Evolutionary conservation across 2,329 filamentous ascomycete genomes (phyloP).

Genomic region (Ophiostoma ips): DNA sequence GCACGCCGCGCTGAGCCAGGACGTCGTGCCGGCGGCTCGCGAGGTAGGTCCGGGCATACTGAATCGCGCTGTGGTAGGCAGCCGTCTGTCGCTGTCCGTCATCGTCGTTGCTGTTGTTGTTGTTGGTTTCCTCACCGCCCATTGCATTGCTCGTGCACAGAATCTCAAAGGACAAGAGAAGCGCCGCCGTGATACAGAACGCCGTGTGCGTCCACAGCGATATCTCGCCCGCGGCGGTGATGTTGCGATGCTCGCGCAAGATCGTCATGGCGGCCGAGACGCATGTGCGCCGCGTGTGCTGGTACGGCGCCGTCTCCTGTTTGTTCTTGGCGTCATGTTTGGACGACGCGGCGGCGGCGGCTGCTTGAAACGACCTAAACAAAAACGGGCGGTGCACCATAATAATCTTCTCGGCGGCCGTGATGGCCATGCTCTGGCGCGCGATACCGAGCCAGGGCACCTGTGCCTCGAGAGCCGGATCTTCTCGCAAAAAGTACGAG

Average conservation of each 20-base stretch:
- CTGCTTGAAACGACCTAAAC: conserved; percentile 19
- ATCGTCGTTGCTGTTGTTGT: neutral
- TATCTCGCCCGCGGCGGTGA: conserved; percentile 12
- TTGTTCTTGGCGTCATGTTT: neutral
- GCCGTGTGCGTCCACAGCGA: conserved; percentile 19
- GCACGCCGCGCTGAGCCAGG: conserved; percentile 14
- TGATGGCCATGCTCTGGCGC: conserved; percentile 24
- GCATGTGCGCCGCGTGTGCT: conserved; percentile 21
- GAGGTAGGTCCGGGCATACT: conserved; percentile 11
- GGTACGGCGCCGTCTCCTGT: conserved; percentile 12
- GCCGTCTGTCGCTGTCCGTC: neutral
- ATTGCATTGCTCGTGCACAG: conserved; percentile 3
- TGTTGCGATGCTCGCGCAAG: conserved; percentile 16
- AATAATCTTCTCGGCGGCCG: conserved; percentile 26
- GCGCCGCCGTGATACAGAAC: conserved; percentile 17
- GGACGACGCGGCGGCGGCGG: conserved; percentile 5
- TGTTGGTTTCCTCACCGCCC: neutral
- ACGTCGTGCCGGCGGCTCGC: conserved; percentile 12
- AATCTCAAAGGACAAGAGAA: conserved; percentile 16
- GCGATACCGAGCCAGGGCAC: conserved; percentile 22
- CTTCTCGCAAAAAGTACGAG: conserved; percentile 18
- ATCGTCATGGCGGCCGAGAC: conserved; percentile 24
- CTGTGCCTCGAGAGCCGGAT: conserved; percentile 13
- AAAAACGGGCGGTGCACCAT: conserved; percentile 25
- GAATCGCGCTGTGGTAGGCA: conserved; percentile 9